Evolutionary conservation across 108 stramenopile genomes (phyloP).

Genomic region (Fragilariopsis cylindrus): DNA sequence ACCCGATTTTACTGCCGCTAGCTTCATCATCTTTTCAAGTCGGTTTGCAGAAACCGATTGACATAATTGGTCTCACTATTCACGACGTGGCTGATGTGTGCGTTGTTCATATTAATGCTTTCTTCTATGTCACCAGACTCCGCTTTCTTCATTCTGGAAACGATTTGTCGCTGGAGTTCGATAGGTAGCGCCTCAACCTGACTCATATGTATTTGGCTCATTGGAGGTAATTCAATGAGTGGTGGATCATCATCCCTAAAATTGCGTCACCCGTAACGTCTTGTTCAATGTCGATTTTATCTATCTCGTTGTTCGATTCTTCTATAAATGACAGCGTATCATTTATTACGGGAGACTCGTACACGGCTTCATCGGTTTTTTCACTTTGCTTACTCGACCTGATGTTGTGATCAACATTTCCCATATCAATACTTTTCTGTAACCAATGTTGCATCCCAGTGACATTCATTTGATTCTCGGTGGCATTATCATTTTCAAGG

Average conservation of each 20-base stretch:
- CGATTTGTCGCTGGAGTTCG: constrained; percentile 33
- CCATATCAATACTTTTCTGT: background rate
- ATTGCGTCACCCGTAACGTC: background rate
- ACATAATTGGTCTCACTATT: background rate
- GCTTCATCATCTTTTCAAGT: constrained; percentile 74
- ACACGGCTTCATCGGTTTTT: background rate
- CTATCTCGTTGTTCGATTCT: background rate
- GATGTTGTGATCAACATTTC: background rate
- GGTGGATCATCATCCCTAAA: background rate
- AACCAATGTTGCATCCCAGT: constrained; percentile 10
- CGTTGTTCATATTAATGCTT: background rate
- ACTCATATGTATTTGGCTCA: constrained; percentile 54
- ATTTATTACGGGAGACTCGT: background rate
- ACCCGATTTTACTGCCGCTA: constrained; percentile 67
- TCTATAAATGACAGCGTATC: background rate
- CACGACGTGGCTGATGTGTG: background rate
- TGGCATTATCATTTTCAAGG: constrained; percentile 43
- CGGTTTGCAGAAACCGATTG: constrained; percentile 46
- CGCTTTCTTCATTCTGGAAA: constrained; percentile 18
- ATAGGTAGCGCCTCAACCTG: constrained; percentile 46
- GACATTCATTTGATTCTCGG: background rate
- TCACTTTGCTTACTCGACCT: background rate
- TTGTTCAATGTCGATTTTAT: background rate
- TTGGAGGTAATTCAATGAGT: constrained; percentile 37
- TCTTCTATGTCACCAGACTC: background rate